Percentiles rank a stretch among this genome's conserved stretches.
Conservation (phyloP, 768 basidiomycete genomes). For the Boletales sp. region DNA sequence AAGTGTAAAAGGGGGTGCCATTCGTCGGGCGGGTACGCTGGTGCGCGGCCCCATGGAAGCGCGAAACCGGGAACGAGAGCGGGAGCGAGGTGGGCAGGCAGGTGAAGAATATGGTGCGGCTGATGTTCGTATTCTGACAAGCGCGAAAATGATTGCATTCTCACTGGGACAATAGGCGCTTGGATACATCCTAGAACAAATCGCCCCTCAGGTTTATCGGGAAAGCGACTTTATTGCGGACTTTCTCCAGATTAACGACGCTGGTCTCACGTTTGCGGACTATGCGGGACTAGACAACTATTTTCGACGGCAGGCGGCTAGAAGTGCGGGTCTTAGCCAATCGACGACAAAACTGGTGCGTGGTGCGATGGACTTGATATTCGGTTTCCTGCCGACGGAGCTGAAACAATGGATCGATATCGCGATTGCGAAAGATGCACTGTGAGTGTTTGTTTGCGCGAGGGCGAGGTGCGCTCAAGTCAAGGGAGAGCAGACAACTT, state of each 20-base stretch:
- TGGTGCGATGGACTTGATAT: constrained; percentile 91
- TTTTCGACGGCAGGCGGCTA: constrained; percentile 87
- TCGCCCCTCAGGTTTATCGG: constrained; percentile 68
- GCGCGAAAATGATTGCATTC: neutral
- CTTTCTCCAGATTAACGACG: constrained; percentile 89
- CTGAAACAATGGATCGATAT: constrained; percentile 82
- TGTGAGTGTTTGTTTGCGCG: constrained; percentile 43
- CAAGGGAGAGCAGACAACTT: constrained; percentile 57
- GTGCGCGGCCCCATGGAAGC: constrained; percentile 73
- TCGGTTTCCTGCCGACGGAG: constrained; percentile 86
- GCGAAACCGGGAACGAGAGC: constrained; percentile 43
- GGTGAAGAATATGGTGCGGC: constrained; percentile 66
- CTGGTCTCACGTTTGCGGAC: constrained; percentile 89
- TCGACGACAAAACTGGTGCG: constrained; percentile 77
- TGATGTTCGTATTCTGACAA: constrained; percentile 48
- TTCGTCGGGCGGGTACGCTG: constrained; percentile 81
- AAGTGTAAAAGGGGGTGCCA: constrained; percentile 46
- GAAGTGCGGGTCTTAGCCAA: constrained; percentile 61
- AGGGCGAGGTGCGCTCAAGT: constrained; percentile 2
- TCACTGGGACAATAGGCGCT: constrained; percentile 54
- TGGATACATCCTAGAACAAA: constrained; percentile 66
- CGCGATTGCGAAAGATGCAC: constrained; percentile 66
- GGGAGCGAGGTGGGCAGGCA: constrained; percentile 48
- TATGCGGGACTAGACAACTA: constrained; percentile 93
- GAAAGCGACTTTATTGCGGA: constrained; percentile 89